These are phyloP conservation scores for Escallonia rubra DNA, from an alignment of 129 eudicot genomes.

Conservation along the genomic window DNA sequence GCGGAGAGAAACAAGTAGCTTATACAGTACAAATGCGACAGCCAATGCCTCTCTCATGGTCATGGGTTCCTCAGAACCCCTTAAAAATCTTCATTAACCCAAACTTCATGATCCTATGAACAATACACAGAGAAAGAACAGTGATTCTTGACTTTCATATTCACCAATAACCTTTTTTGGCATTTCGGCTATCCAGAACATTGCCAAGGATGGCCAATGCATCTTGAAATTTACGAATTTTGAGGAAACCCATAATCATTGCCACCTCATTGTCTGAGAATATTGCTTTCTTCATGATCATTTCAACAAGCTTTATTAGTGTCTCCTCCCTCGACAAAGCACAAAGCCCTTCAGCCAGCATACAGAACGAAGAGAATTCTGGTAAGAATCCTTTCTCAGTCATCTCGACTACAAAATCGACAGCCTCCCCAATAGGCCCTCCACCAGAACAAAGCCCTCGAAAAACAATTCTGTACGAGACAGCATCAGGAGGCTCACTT, in stretches of 20 bases:
- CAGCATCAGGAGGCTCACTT: constrained; percentile 69
- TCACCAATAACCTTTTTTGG: constrained; percentile 63
- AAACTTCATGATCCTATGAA: too few relatives aligned
- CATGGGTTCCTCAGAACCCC: not conserved
- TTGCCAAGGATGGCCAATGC: constrained; percentile 74
- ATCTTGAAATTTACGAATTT: constrained; percentile 75
- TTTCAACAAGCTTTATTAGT: constrained; percentile 55
- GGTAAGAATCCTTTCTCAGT: constrained; percentile 61
- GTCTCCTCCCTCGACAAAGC: constrained; percentile 77
- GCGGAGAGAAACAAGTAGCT: too few relatives aligned
- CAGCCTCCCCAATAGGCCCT: constrained; percentile 86
- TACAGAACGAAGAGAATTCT: constrained; percentile 58
- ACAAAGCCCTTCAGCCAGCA: constrained; percentile 95
- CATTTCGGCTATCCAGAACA: constrained; percentile 48
- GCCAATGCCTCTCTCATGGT: not conserved
- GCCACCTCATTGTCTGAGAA: constrained; percentile 55
- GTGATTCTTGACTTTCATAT: not conserved
- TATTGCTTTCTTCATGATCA: constrained; percentile 53
- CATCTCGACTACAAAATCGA: constrained; percentile 79
- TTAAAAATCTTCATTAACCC: not conserved
- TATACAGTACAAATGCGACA: too few relatives aligned
- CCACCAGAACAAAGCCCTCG: constrained; percentile 90
- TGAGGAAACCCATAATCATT: constrained; percentile 81
- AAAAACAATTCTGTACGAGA: constrained; percentile 63
- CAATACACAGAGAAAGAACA: not conserved